phyloP scores from a whole-genome alignment of 345 rosid species.

The Hypericum perforatum region DNA sequence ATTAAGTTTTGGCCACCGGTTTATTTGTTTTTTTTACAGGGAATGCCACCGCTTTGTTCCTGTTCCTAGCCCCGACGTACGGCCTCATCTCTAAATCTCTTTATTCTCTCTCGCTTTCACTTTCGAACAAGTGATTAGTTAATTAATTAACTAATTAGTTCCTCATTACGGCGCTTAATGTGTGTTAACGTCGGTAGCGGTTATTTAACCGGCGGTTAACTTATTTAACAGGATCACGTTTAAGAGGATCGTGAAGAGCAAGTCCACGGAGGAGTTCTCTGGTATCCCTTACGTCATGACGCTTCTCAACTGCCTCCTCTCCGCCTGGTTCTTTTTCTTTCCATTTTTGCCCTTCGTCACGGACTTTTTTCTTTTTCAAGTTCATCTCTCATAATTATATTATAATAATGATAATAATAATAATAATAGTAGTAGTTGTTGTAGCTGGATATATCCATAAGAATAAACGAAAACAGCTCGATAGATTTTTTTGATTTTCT shows the following conservation, averaged over 20 bases:
- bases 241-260: conserved; percentile 56
- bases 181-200: too few relatives aligned
- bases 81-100: not conserved
- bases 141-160: too few relatives aligned
- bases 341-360: not conserved
- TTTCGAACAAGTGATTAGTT: not conserved
- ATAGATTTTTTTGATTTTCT: too few relatives aligned
- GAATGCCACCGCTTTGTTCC: conserved; percentile 91
- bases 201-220: too few relatives aligned
- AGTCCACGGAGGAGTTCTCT: conserved; percentile 81
- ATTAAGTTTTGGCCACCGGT: not conserved
- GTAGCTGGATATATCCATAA: too few relatives aligned
- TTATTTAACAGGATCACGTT: conserved; percentile 60
- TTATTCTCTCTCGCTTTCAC: not conserved
- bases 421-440: too few relatives aligned
- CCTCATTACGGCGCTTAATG: too few relatives aligned
- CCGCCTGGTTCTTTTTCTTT: conserved; percentile 61
- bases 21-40: conserved; percentile 35
- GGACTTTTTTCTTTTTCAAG: not conserved
- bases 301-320: conserved; percentile 88
- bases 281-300: conserved; percentile 97
- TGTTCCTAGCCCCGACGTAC: conserved; percentile 85
- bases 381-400: not conserved
- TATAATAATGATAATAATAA: too few relatives aligned
- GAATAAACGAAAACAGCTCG: too few relatives aligned